phyloP scores from a whole-genome alignment of 768 basidiomycete genomes.

The Pisolithus sp. region DNA sequence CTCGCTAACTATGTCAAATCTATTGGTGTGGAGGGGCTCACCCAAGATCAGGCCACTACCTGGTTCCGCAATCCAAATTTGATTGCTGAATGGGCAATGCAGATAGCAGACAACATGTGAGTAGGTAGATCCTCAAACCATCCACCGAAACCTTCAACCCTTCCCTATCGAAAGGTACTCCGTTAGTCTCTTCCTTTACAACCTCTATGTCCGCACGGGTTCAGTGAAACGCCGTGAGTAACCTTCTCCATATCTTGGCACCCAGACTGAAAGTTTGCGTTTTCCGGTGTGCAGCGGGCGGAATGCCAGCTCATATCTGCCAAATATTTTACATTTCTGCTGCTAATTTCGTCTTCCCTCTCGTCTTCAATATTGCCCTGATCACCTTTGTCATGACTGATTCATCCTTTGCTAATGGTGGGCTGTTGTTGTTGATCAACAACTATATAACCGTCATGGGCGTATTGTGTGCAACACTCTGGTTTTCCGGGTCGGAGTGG shows the following conservation, averaged over 20 bases:
- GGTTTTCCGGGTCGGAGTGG: constrained; percentile 11
- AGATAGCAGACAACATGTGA: constrained; percentile 30
- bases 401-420: neutral
- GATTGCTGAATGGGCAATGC: constrained; percentile 27
- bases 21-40: neutral
- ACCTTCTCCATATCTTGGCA: neutral
- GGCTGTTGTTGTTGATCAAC: constrained; percentile 12
- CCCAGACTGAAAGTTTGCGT: neutral
- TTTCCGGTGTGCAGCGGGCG: constrained; percentile 5
- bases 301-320: constrained; percentile 18
- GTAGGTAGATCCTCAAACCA: constrained; percentile 1
- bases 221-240: neutral
- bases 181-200: constrained; percentile 24
- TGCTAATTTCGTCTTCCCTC: constrained; percentile 34
- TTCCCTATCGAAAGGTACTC: constrained; percentile 13
- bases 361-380: constrained; percentile 27
- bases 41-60: neutral
- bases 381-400: constrained; percentile 18
- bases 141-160: neutral
- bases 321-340: constrained; percentile 30
- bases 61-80: constrained; percentile 5
- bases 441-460: constrained; percentile 29
- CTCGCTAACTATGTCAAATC: neutral
- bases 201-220: constrained; percentile 7
- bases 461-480: constrained; percentile 32